A percentile compares a stretch with the other conserved stretches of the same genome.
Conservation (phyloP, 78 protist genomes). For the slime mould (Dictyostelium discoideum) region DNA sequence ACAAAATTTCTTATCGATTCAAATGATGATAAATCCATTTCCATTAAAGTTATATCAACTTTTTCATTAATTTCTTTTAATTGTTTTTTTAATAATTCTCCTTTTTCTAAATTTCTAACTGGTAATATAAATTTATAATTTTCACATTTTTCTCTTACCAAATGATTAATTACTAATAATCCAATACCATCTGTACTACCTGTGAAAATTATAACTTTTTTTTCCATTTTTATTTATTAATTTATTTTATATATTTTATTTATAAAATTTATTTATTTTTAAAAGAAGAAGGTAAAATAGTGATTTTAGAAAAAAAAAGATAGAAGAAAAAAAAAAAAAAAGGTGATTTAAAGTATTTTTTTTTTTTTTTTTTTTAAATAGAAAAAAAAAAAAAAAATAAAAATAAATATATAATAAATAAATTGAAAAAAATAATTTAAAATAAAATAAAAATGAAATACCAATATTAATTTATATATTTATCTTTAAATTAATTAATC, state of each 20-base stretch:
- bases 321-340: too few relatives aligned
- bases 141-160: conserved; percentile 6
- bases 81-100: background rate
- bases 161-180: background rate
- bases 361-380: too few relatives aligned
- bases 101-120: conserved; percentile 9
- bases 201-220: background rate
- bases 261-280: too few relatives aligned
- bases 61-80: background rate
- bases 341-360: too few relatives aligned
- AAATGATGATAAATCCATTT: conserved; percentile 51
- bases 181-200: conserved; percentile 52
- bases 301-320: too few relatives aligned
- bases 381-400: too few relatives aligned
- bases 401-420: too few relatives aligned
- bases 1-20: conserved; percentile 58
- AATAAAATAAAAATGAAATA: too few relatives aligned
- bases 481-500: background rate
- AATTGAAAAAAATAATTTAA: too few relatives aligned
- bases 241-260: too few relatives aligned
- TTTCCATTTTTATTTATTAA: background rate
- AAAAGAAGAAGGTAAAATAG: background rate
- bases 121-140: background rate
- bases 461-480: background rate
- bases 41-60: background rate